Conservation (phyloP, 1,139 yeast genomes). For the Wickerhamomyces sp. region DNA sequence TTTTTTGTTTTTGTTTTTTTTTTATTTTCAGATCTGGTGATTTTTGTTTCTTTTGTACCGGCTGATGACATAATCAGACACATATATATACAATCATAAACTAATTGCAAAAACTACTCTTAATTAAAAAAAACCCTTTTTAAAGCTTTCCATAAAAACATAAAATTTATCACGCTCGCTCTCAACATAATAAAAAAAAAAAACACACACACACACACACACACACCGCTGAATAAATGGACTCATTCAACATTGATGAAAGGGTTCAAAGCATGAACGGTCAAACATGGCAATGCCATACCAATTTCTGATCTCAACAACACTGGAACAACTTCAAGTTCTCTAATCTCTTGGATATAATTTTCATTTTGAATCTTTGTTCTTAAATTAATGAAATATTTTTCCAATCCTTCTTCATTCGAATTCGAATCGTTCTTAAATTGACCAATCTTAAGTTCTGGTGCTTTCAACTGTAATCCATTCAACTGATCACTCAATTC, state of each 20-base stretch:
- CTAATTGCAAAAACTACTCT: no score
- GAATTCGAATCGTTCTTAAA: constrained; percentile 6
- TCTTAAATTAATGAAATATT: constrained; percentile 50
- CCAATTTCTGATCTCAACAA: constrained; percentile 89
- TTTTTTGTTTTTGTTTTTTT: no score
- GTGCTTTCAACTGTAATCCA: constrained; percentile 47
- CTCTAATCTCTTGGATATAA: constrained; percentile 73
- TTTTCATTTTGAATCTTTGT: constrained; percentile 60
- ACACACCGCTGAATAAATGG: no score
- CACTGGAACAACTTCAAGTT: constrained; percentile 75
- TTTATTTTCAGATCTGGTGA: no score
- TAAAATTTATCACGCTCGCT: no score
- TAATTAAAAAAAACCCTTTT: no score
- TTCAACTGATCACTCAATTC: constrained; percentile 44
- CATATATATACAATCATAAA: no score
- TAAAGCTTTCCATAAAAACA: no score
- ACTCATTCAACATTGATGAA: constrained; percentile 38
- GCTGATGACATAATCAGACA: no score
- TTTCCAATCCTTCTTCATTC: constrained; percentile 40
- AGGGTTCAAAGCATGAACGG: constrained; percentile 92
- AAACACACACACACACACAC: no score
- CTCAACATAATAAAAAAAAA: no score
- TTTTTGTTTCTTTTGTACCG: no score
- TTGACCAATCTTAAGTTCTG: constrained; percentile 41
- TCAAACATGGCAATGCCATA: constrained; percentile 90